These are phyloP conservation scores for Physaria fendleri DNA, from an alignment of 345 rosid species.

Conservation along the genomic window DNA sequence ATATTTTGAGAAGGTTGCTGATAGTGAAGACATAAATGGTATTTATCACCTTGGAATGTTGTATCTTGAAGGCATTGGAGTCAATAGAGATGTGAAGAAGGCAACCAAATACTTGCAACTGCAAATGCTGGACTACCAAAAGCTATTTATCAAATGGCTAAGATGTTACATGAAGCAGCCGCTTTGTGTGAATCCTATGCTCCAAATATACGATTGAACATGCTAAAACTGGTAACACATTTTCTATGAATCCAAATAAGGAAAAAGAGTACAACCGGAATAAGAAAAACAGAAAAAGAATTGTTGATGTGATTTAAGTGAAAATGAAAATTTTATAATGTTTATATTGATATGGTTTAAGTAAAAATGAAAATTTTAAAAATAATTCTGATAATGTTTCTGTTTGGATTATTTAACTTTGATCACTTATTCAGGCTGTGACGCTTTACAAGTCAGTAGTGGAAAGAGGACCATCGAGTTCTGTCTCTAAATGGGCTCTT, in stretches of 20 bases:
- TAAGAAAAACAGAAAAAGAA: no score
- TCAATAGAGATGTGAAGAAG: conserved; percentile 64
- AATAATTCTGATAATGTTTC: no score
- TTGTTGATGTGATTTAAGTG: no score
- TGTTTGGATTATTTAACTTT: neutral
- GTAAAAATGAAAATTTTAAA: neutral
- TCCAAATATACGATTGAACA: no score
- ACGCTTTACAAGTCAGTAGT: conserved; percentile 78
- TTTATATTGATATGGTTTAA: neutral
- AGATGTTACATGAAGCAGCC: conserved; percentile 90
- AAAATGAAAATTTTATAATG: no score
- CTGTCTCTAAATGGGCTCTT: conserved; percentile 90
- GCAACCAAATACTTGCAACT: conserved; percentile 63
- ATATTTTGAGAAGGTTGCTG: conserved; percentile 84
- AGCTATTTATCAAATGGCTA: conserved; percentile 93
- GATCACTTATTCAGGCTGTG: conserved; percentile 46
- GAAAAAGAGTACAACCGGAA: no score
- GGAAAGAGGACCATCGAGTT: conserved; percentile 95
- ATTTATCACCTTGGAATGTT: conserved; percentile 87
- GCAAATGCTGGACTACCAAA: conserved; percentile 93
- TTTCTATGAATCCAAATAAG: no score
- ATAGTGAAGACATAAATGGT: conserved; percentile 64
- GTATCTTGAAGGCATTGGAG: conserved; percentile 83
- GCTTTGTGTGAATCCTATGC: no score
- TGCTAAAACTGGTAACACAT: no score